phyloP scores from a whole-genome alignment of 805 yeast genomes.

The Pichia manshurica region DNA sequence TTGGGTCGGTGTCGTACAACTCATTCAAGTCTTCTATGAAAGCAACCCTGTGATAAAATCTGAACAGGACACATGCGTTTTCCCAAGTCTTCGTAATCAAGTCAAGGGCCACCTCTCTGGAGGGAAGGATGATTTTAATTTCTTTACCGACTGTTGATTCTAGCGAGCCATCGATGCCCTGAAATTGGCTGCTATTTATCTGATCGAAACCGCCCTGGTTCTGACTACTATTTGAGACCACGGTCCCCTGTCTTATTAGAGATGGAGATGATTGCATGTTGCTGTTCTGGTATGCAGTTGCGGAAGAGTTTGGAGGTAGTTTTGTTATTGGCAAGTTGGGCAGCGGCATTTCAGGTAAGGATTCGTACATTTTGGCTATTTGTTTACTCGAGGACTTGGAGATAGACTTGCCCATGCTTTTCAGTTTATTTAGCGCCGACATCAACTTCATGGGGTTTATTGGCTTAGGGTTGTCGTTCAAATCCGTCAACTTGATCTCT shows the following conservation, averaged over 20 bases:
- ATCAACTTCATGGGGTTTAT: slow-evolving; percentile 31
- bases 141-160: slow-evolving; percentile 38
- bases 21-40: slow-evolving; percentile 68
- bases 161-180: slow-evolving; percentile 34
- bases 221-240: too few species aligned
- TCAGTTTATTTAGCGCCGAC: slow-evolving; percentile 26
- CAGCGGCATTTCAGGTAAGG: slow-evolving; percentile 30
- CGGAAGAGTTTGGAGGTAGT: slow-evolving; percentile 12
- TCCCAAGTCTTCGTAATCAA: slow-evolving; percentile 76
- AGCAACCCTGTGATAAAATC: slow-evolving; percentile 83
- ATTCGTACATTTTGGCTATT: slow-evolving; percentile 25
- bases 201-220: too few species aligned
- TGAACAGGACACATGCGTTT: slow-evolving; percentile 76
- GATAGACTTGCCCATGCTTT: slow-evolving; percentile 20
- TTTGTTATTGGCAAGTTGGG: slow-evolving; percentile 24
- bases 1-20: slow-evolving; percentile 70
- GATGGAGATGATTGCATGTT: too few species aligned
- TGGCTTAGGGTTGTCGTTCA: slow-evolving; percentile 28
- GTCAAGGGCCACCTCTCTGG: slow-evolving; percentile 64
- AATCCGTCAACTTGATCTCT: slow-evolving; percentile 28
- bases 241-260: too few species aligned
- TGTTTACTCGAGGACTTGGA: slow-evolving; percentile 17
- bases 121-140: slow-evolving; percentile 64
- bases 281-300: not conserved
- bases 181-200: slow-evolving; percentile 15